phyloP scores from a whole-genome alignment of 176 grass and related monocot species.

The Aechmea fasciata region DNA sequence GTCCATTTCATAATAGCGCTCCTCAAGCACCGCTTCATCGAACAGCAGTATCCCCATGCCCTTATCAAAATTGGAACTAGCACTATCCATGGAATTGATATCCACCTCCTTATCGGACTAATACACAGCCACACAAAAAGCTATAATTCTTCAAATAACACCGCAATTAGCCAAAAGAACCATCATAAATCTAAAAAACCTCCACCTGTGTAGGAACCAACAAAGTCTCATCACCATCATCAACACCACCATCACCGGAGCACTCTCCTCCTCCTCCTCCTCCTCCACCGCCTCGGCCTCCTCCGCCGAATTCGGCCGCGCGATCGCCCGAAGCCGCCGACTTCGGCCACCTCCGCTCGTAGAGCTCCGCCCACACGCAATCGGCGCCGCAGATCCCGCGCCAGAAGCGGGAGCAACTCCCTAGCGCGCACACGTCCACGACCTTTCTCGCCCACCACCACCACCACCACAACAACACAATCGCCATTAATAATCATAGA shows the following conservation, averaged over 20 bases:
- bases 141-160: neutral
- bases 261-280: slow-evolving; percentile 15
- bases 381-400: slow-evolving; percentile 39
- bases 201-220: neutral
- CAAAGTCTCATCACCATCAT: neutral
- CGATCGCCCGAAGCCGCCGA: neutral
- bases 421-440: slow-evolving; percentile 51
- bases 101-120: neutral
- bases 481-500: too few species aligned
- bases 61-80: too few species aligned
- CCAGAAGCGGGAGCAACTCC: slow-evolving; percentile 47
- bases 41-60: too few species aligned
- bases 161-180: neutral
- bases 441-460: slow-evolving; percentile 31
- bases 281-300: neutral
- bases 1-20: too few species aligned
- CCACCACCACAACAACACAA: neutral
- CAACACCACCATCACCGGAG: slow-evolving; percentile 1
- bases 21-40: too few species aligned
- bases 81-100: neutral
- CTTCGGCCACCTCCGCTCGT: slow-evolving; percentile 44
- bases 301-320: neutral
- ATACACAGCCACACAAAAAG: too few species aligned
- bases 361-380: slow-evolving; percentile 55
- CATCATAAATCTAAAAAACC: neutral